Evolutionary conservation across 2,329 filamentous ascomycete species (phyloP), one percentile per base, ranked within the genome.

Genomic region (Delphinella strobiligena): DNA sequence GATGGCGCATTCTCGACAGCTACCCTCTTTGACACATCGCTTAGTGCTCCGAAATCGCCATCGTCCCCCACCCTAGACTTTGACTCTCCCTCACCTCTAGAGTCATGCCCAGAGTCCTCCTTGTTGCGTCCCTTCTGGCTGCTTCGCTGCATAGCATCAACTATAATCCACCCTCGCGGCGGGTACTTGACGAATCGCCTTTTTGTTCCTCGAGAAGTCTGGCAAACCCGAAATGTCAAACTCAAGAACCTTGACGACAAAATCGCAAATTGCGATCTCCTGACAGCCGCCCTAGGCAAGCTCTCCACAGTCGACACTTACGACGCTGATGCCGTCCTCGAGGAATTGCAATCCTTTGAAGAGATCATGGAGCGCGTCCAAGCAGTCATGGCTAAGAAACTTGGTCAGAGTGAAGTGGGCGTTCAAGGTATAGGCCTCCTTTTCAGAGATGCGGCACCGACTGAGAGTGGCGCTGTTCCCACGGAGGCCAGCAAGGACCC

Each of bases 81-180:
- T 64, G 69, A 62, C 3, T 75, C 82, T 1, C 88, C 88, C 10
- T 72, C 80, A 16, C 76, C 86, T 0, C 71, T 98, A 4, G 91
- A 98, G 54, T 83, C 91, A 3, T 98, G 93, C 56, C 91, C 91
- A 1, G 84, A 82, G 27, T 86, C 93, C 31, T 80, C 81, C 44
- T 72, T 95, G 52, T 70, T 96, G n/a, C 79, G 91, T 15, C 93
- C 91, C 2, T 98, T 95, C 60, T 98, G 91, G 91, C 69, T 98
- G 33, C 94, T 98, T 85, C 79, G 91, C 40, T 88, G 83, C 45
- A 71, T 98, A 18, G 93, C 91, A 55, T 86, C 95, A 58, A 94
- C 88, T 0, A 76, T 98, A 33, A 82, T 80, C 14, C 89, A 98
- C 54, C 86, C 89, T 2, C 78, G 86, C 17, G 91, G 91, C 29